These are phyloP conservation scores for Fusarium luffae DNA, from an alignment of 2,329 filamentous ascomycete species.

Conservation along the genomic window DNA sequence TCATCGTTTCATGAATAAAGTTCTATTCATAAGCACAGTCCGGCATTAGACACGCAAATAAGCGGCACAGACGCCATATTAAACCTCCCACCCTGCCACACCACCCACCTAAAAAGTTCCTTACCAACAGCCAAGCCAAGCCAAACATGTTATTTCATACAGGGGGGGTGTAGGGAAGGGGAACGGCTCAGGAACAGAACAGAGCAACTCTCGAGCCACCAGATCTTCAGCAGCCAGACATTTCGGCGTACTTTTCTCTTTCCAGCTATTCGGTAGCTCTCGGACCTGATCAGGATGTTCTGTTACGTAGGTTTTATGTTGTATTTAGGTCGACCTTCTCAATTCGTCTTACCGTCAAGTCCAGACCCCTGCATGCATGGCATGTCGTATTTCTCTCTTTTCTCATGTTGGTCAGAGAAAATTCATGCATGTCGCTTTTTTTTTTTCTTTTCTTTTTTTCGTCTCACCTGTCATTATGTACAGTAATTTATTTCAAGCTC, in stretches of 20 bases:
- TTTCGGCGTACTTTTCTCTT: background rate
- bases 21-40: background rate
- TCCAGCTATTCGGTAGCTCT: background rate
- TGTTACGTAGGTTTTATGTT: conserved; percentile 5
- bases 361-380: background rate
- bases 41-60: conserved; percentile 2
- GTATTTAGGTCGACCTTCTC: conserved; percentile 1
- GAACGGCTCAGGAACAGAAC: background rate
- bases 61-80: background rate
- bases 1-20: background rate
- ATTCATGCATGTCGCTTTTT: conserved; percentile 7
- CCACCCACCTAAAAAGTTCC: background rate
- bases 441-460: background rate
- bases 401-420: conserved; percentile 1
- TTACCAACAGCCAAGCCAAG: background rate
- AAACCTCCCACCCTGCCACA: no score
- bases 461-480: background rate
- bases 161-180: background rate
- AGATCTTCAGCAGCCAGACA: background rate
- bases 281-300: background rate
- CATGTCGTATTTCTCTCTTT: conserved; percentile 8
- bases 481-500: background rate
- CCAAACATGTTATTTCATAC: no score
- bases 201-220: conserved; percentile 1
- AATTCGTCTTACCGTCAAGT: background rate